A percentile compares a stretch with the other conserved stretches of the same genome.
phyloP scores from a whole-genome alignment of 1,139 yeast species.

The Pichia sp. region DNA sequence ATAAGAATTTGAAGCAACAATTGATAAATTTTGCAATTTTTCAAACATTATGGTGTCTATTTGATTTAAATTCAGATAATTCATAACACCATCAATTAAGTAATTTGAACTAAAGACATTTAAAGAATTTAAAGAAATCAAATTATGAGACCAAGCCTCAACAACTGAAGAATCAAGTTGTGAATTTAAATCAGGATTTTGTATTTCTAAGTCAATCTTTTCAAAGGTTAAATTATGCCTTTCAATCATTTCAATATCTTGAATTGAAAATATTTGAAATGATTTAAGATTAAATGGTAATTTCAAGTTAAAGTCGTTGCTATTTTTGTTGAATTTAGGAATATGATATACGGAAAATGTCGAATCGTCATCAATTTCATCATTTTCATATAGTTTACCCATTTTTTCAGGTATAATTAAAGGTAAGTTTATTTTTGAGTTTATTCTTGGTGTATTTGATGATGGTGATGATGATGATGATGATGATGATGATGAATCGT shows the following conservation, averaged over 20 bases:
- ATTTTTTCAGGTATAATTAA: neutral
- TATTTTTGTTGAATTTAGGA: neutral
- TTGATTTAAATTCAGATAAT: neutral
- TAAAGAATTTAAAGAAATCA: neutral
- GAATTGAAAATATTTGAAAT: constrained; percentile 4
- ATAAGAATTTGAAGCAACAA: constrained; percentile 1
- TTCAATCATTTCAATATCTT: neutral
- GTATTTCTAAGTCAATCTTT: constrained; percentile 2
- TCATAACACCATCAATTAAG: neutral
- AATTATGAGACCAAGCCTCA: neutral
- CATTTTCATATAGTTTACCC: constrained; percentile 4
- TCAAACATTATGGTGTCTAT: neutral
- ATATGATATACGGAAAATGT: neutral
- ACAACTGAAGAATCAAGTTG: neutral
- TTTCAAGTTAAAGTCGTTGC: neutral
- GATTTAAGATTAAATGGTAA: neutral
- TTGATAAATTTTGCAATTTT: constrained; percentile 5
- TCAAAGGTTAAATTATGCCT: neutral
- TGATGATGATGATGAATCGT: neutral
- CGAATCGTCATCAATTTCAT: constrained; percentile 4
- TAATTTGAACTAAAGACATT: neutral
- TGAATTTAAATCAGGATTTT: neutral
- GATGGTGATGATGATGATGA: neutral
- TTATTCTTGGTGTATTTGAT: neutral
- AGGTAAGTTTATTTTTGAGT: neutral